Base-by-base conservation (phyloP, 2,329 filamentous ascomycete species). In the Clonostachys rosea region DNA sequence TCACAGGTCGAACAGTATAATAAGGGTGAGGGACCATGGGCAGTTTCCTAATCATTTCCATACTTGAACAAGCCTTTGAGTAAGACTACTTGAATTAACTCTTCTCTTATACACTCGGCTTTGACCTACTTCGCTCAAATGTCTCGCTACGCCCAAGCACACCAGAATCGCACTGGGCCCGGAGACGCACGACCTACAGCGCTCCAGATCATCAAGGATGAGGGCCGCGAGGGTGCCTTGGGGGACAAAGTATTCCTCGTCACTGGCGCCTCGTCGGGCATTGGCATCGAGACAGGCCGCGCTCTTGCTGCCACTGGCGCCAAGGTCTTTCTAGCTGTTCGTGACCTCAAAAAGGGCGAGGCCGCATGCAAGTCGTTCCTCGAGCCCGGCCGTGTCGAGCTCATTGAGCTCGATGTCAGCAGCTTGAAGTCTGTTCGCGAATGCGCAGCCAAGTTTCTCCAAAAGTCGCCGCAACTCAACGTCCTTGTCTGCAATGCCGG, bases 211-310 rank as follows among this genome's bases (percentile, higher is more conserved):
- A 39, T 46, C 36, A 13, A 46, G 8, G 36, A 46, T n/a, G 35
- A 46, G 18, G n/a, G 24, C 35, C 52, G 52, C 10, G 35, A 50
- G 11, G 50, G 50, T 11, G 52, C 52, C 49, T 30, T 36, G 36
- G 13, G 17, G 9, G 36, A 40, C 37, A 43, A 48, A n/a, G 50
- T 52, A 5, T 69, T 54, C 12, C 48, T 75, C 5, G 63, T 75
- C 41, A 75, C 72, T 4, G 73, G 73, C 11, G 54, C 56, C 3
- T 65, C 66, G 6, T 64, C 69, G 8, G 73, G 71, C 2, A 58
- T 76, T 18, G 73, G 71, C 8, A 54, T 71, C 24, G 70, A 74
- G 49, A 74, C 71, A 5, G 65, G 61, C 5, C 62, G 64, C 14
- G 73, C 73, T 6, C 59, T 79, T 5, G 55, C 63, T 18, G 54